These are phyloP conservation scores for Clavispora carvajalis DNA, from an alignment of 805 yeast species.

Conservation along the genomic window DNA sequence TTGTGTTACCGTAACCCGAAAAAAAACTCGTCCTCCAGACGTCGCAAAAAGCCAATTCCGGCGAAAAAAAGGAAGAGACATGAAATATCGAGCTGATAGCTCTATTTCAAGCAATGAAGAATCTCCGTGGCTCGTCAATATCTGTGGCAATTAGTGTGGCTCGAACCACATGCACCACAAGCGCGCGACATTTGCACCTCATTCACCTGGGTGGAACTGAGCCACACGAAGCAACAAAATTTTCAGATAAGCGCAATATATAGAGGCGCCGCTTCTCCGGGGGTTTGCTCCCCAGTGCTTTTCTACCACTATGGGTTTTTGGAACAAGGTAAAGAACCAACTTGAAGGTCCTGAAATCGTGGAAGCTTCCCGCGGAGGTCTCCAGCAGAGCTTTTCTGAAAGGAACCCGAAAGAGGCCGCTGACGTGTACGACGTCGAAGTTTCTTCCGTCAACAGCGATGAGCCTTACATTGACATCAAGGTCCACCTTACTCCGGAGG, in stretches of 20 bases:
- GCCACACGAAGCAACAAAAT: constrained; percentile 1
- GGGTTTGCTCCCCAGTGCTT: no score
- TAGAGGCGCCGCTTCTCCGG: not conserved
- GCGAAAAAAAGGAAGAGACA: no score
- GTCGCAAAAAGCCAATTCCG: no score
- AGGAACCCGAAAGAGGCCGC: not conserved
- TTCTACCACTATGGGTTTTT: constrained; percentile 1
- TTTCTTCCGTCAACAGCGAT: not conserved
- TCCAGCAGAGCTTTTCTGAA: not conserved
- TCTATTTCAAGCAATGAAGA: no score
- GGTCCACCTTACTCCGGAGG: constrained; percentile 12
- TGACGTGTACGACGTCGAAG: not conserved
- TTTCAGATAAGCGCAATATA: not conserved
- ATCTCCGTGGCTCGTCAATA: no score
- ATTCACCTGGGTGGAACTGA: not conserved
- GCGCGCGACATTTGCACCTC: not conserved
- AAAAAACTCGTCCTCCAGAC: no score
- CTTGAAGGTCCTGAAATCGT: constrained; percentile 7
- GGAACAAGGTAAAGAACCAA: not conserved
- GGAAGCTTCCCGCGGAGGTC: constrained; percentile 1
- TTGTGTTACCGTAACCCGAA: no score
- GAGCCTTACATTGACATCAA: constrained; percentile 8
- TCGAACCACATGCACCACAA: constrained; percentile 1
- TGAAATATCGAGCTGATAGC: no score
- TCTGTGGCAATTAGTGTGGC: no score